Evolutionary conservation across 768 basidiomycete genomes (phyloP).

Genomic region (Boletus speciosus): DNA sequence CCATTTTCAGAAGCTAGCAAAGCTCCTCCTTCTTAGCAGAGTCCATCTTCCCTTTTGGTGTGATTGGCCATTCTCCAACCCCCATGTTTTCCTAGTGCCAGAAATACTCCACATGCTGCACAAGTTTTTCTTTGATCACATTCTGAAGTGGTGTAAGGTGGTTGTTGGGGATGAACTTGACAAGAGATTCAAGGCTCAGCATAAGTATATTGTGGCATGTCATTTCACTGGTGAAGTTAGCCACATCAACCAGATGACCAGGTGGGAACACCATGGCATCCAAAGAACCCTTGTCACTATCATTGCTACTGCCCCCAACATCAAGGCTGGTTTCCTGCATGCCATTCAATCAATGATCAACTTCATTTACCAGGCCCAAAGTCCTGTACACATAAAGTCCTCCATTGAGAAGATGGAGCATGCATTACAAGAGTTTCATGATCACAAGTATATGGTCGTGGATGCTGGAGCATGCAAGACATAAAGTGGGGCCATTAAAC

Average conservation of each 20-base stretch:
- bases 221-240: neutral
- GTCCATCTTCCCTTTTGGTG: neutral
- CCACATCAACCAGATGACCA: neutral
- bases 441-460: too few relatives aligned
- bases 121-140: slow-evolving; percentile 9
- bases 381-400: too few relatives aligned
- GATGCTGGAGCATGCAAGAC: too few relatives aligned
- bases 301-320: neutral
- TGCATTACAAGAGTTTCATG: too few relatives aligned
- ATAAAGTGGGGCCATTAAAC: too few relatives aligned
- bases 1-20: too few relatives aligned
- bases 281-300: neutral
- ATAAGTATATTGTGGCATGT: neutral
- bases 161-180: neutral
- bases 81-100: neutral
- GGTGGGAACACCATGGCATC: neutral
- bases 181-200: neutral
- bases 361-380: too few relatives aligned
- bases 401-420: too few relatives aligned
- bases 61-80: neutral
- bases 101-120: slow-evolving; percentile 8
- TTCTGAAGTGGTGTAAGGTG: slow-evolving; percentile 7
- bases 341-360: too few relatives aligned
- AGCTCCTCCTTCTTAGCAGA: too few relatives aligned
- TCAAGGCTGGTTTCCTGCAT: too few relatives aligned